Conservation (phyloP, 2,329 filamentous ascomycete species). For the Sclerotinia nivalis region DNA sequence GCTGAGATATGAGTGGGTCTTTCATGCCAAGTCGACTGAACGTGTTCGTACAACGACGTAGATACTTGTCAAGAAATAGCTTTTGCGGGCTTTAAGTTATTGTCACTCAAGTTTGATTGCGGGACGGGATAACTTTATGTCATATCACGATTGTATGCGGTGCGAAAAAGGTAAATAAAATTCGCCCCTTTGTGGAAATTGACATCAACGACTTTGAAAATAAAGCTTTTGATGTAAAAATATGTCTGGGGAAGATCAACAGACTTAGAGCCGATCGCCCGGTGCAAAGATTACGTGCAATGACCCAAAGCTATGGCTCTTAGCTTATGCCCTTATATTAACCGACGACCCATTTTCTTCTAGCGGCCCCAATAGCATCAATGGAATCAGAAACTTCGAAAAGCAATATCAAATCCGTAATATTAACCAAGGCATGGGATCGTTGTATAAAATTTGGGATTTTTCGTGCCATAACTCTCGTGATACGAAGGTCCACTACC, state of each 20-base stretch:
- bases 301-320: not conserved
- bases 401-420: not conserved
- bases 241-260: not conserved
- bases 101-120: not conserved
- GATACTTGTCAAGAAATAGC: not conserved
- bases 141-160: not conserved
- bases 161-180: not conserved
- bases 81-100: not conserved
- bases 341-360: not conserved
- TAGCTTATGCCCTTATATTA: not conserved
- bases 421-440: not conserved
- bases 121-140: not conserved
- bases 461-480: not conserved
- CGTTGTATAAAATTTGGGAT: not conserved
- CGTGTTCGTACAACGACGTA: not conserved
- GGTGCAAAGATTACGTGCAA: not conserved
- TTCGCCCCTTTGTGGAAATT: not conserved
- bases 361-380: not conserved
- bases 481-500: not conserved
- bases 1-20: not conserved
- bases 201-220: not conserved
- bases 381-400: not conserved
- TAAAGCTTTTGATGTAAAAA: not conserved
- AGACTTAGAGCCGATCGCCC: not conserved
- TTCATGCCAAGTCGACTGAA: not conserved